Evolutionary conservation across 1,139 yeast genomes (phyloP).

Genomic region (Yamadazyma epiphylla): DNA sequence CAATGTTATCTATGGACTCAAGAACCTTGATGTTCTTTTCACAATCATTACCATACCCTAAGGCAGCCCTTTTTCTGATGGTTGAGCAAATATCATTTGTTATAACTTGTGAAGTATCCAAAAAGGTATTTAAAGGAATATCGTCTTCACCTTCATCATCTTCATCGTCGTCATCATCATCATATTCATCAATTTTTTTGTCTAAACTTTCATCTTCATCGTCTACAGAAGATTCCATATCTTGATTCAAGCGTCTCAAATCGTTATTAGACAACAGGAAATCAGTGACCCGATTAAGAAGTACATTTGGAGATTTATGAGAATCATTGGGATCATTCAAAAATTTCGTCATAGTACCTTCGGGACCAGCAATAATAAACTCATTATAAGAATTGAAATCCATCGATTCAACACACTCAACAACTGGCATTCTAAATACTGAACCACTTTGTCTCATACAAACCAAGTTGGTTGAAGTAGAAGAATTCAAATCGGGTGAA

Average conservation of each 20-base stretch:
- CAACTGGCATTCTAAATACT: slow-evolving; percentile 73
- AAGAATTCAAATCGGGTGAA: slow-evolving; percentile 49
- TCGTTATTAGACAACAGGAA: slow-evolving; percentile 17
- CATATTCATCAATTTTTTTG: slow-evolving; percentile 19
- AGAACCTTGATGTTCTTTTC: slow-evolving; percentile 59
- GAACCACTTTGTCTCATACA: slow-evolving; percentile 92
- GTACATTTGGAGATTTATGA: slow-evolving; percentile 3
- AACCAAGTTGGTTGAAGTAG: slow-evolving; percentile 54
- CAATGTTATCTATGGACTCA: slow-evolving; percentile 49
- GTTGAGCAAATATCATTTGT: slow-evolving; percentile 62
- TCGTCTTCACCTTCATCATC: slow-evolving; percentile 24
- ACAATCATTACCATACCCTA: slow-evolving; percentile 75
- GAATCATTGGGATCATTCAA: slow-evolving; percentile 15
- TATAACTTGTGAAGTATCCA: slow-evolving; percentile 37
- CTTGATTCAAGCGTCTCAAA: slow-evolving; percentile 19
- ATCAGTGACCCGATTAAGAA: slow-evolving; percentile 14
- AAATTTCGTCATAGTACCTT: slow-evolving; percentile 47
- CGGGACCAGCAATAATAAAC: slow-evolving; percentile 63
- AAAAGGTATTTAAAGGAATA: slow-evolving; percentile 27
- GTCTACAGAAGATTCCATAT: slow-evolving; percentile 28
- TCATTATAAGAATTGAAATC: slow-evolving; percentile 72
- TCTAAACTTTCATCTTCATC: slow-evolving; percentile 24
- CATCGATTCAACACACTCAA: slow-evolving; percentile 62
- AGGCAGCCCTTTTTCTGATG: slow-evolving; percentile 64
- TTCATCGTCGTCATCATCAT: slow-evolving; percentile 17